Conservation (phyloP, 2,329 filamentous ascomycete species). For the Penicillium sp. region DNA sequence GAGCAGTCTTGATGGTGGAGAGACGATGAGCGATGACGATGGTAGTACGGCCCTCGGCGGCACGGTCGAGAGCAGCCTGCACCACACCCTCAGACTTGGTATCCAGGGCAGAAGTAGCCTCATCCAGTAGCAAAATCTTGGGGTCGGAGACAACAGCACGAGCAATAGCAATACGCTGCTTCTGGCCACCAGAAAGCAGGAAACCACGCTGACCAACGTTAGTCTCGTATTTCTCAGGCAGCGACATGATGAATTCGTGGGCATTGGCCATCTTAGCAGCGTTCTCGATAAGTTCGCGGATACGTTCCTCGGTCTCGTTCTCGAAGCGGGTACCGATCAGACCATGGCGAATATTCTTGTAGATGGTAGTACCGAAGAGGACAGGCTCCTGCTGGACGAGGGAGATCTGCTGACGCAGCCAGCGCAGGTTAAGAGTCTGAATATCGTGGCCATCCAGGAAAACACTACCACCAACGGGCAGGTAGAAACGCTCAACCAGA, state of each 20-base stretch:
- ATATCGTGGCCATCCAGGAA: conserved; percentile 84
- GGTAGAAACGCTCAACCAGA: conserved; percentile 91
- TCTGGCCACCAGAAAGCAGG: conserved; percentile 90
- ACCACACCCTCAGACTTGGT: conserved; percentile 95
- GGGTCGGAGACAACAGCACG: conserved; percentile 89
- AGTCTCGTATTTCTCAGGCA: conserved; percentile 91
- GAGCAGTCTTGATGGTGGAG: conserved; percentile 89
- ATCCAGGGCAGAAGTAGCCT: conserved; percentile 92
- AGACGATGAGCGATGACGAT: conserved; percentile 96
- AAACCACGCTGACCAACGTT: conserved; percentile 96
- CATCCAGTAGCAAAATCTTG: conserved; percentile 89
- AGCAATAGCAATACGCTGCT: conserved; percentile 95
- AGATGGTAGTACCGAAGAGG: conserved; percentile 88
- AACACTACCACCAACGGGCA: conserved; percentile 80
- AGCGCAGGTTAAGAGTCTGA: conserved; percentile 79
- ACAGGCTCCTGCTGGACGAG: conserved; percentile 93
- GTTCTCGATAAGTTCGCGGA: conserved; percentile 73
- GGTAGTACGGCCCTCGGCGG: conserved; percentile 84
- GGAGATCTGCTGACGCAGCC: conserved; percentile 90
- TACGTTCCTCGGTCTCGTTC: conserved; percentile 68
- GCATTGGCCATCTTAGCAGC: conserved; percentile 92
- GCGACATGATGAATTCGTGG: conserved; percentile 81
- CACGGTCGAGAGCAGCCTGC: conserved; percentile 87
- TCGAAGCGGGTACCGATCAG: conserved; percentile 84
- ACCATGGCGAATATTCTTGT: conserved; percentile 86